Conservation (phyloP, 768 basidiomycete species). For the Termitomyces sp. region DNA sequence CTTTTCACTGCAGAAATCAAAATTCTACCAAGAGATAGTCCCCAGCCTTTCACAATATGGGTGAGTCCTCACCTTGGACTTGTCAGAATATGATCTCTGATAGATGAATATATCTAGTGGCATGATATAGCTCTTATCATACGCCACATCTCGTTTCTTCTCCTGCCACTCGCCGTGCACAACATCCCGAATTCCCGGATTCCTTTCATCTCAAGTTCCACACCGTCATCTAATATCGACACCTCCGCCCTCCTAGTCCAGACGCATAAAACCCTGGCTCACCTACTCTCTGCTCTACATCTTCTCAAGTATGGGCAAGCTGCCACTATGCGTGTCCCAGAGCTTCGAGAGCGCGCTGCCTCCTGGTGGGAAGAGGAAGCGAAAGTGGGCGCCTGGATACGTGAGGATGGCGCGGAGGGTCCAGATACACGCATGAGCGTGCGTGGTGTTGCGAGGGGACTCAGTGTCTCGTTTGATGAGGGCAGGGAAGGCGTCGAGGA, state of each 20-base stretch:
- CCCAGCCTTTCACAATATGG: constrained; percentile 21
- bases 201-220: constrained; percentile 19
- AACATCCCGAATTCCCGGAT: constrained; percentile 32
- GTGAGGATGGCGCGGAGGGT: constrained; percentile 32
- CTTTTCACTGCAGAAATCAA: constrained; percentile 41
- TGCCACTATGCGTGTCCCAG: constrained; percentile 49
- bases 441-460: constrained; percentile 36
- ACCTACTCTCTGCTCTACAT: constrained; percentile 42
- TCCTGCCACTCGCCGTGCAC: constrained; percentile 47
- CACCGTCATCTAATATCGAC: constrained; percentile 20
- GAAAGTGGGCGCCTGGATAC: constrained; percentile 43
- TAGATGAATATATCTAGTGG: constrained; percentile 37
- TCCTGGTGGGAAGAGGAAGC: constrained; percentile 58
- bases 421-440: constrained; percentile 22
- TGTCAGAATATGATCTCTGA: not conserved
- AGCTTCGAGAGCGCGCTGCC: constrained; percentile 37
- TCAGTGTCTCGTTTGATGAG: constrained; percentile 36
- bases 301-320: constrained; percentile 53
- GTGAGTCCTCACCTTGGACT: constrained; percentile 19
- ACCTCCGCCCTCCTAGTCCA: constrained; percentile 15
- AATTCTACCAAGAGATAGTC: constrained; percentile 29
- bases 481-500: constrained; percentile 18
- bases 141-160: constrained; percentile 56
- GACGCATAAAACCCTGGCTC: constrained; percentile 26
- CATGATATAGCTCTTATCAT: constrained; percentile 51